Base-by-base conservation (phyloP, 345 rosid species). In the Clarkia xantiana region DNA sequence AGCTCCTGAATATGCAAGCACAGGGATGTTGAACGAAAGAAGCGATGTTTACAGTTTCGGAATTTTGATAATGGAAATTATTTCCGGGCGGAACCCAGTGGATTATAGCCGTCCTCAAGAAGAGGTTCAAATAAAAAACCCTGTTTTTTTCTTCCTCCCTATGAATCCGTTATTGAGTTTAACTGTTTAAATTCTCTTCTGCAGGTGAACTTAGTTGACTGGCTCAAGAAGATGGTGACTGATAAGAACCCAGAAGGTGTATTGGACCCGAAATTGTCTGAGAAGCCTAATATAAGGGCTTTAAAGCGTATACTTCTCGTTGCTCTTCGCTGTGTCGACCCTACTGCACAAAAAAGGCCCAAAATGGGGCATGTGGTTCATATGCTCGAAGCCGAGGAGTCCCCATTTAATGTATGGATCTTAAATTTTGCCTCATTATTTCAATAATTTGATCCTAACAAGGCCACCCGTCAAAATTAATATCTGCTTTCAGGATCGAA, bases 1-100 rank as follows among this genome's bases (percentile, higher is more conserved):
- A 45, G 87, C 97, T 56, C 97, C 97, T 11, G 97, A 89, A 59
- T 89, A 89, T 63, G 97, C 95, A 18, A 80, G 97, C 66, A 82
- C 95, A 0, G 97, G 95, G 15, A 89, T 84, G 82, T 62, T 81
- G 40, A 81, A 77, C 34, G 89, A 81, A 69, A 76, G 76, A 64
- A 79, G 87, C 53, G 97, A 89, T 53, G 73, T 76, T 46, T 89
- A 82, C 49, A 78, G 97, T 56, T 89, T 89, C 13, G 97, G 97
- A 10, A 75, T 89, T 60, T 70, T 89, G 59, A 66, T 89, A 10
- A 82, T 89, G 97, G 97, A 89, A 73, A 60, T 84, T 10, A 67
- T 89, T 42, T 72, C 97, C 0, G 97, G 93, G 23, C 66, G 97
- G 62, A 89, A 80, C 55, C 97, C 97, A 0, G 94, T 89, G 58